phyloP scores from a whole-genome alignment of 2,329 filamentous ascomycete species.

The Nigrospora oryzae region DNA sequence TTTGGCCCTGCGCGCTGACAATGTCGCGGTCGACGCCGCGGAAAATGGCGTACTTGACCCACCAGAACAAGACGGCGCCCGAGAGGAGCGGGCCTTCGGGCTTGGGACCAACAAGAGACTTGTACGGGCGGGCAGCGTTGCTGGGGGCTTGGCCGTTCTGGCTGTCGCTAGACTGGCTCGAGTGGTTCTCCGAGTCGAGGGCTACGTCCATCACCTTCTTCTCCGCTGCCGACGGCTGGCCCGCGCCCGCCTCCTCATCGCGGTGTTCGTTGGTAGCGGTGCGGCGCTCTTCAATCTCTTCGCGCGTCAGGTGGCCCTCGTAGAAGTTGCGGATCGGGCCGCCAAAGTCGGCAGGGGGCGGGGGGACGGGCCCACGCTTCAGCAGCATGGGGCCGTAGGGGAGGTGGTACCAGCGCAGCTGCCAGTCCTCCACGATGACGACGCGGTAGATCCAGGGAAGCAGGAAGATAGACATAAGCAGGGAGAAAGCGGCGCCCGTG shows the following conservation, averaged over 20 bases:
- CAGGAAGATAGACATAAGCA: slow-evolving; percentile 43
- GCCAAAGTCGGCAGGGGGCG: slow-evolving; percentile 31
- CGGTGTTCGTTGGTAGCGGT: slow-evolving; percentile 14
- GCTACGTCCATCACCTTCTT: slow-evolving; percentile 5
- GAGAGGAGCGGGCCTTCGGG: slow-evolving; percentile 22
- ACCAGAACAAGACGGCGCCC: slow-evolving; percentile 10
- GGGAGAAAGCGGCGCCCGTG: slow-evolving; percentile 37
- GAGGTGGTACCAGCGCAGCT: slow-evolving; percentile 47
- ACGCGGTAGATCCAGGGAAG: slow-evolving; percentile 51
- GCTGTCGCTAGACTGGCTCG: background rate
- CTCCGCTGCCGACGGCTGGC: slow-evolving; percentile 6
- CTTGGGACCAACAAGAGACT: slow-evolving; percentile 12
- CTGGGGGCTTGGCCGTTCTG: background rate
- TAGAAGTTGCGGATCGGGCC: slow-evolving; percentile 45
- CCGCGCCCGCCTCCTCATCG: slow-evolving; percentile 14
- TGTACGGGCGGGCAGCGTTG: slow-evolving; percentile 2
- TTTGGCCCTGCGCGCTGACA: slow-evolving; percentile 26
- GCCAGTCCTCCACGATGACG: slow-evolving; percentile 52
- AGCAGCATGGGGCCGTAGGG: slow-evolving; percentile 44
- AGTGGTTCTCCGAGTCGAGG: slow-evolving; percentile 4
- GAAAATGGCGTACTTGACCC: slow-evolving; percentile 11
- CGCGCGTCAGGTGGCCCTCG: slow-evolving; percentile 43
- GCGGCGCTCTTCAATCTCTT: slow-evolving; percentile 37
- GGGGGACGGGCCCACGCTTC: slow-evolving; percentile 28
- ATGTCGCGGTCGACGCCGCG: slow-evolving; percentile 37